Percentiles rank a stretch among this genome's conserved stretches.
These are phyloP conservation scores for Begonia loranthoides DNA, from an alignment of 306 rosid genomes.

Conservation along the genomic window DNA sequence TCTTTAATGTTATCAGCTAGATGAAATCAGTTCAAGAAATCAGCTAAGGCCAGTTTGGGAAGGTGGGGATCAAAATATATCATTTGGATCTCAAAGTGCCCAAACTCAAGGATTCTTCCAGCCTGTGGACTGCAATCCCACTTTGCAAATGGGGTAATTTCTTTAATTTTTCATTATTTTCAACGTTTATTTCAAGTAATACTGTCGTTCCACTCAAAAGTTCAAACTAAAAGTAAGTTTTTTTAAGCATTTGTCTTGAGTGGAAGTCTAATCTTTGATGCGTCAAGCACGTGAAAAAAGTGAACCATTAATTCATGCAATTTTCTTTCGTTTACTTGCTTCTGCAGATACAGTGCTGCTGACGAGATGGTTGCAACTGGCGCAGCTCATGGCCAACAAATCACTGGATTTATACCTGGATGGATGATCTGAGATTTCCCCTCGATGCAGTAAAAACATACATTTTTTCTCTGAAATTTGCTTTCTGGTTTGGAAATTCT, in stretches of 20 bases:
- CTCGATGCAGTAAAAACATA: too few species aligned
- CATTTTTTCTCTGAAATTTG: too few species aligned
- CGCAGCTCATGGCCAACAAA: slow-evolving; percentile 55
- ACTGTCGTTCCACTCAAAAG: background rate
- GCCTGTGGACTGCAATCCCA: slow-evolving; percentile 59
- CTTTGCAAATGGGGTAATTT: slow-evolving; percentile 44
- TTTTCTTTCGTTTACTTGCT: slow-evolving; percentile 13
- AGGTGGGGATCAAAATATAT: slow-evolving; percentile 54
- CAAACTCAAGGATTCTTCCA: slow-evolving; percentile 40
- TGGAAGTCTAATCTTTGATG: too few species aligned
- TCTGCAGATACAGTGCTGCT: slow-evolving; percentile 27
- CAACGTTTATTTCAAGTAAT: background rate
- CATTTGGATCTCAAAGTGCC: slow-evolving; percentile 44
- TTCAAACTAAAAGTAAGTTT: too few species aligned
- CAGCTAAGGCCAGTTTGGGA: slow-evolving; percentile 67
- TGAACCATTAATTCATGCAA: too few species aligned
- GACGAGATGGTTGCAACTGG: slow-evolving; percentile 55
- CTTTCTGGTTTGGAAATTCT: too few species aligned
- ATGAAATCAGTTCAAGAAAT: slow-evolving; percentile 60
- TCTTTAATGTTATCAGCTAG: slow-evolving; percentile 36
- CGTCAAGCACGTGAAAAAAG: too few species aligned
- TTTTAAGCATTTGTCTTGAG: too few species aligned
- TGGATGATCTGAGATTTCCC: slow-evolving; percentile 59
- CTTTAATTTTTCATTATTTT: background rate
- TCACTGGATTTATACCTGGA: slow-evolving; percentile 68